Percentiles rank a stretch among this genome's conserved stretches.
These are phyloP conservation scores for Pseudogymnoascus sp. DNA, from an alignment of 2,329 filamentous ascomycete species.

Conservation along the genomic window DNA sequence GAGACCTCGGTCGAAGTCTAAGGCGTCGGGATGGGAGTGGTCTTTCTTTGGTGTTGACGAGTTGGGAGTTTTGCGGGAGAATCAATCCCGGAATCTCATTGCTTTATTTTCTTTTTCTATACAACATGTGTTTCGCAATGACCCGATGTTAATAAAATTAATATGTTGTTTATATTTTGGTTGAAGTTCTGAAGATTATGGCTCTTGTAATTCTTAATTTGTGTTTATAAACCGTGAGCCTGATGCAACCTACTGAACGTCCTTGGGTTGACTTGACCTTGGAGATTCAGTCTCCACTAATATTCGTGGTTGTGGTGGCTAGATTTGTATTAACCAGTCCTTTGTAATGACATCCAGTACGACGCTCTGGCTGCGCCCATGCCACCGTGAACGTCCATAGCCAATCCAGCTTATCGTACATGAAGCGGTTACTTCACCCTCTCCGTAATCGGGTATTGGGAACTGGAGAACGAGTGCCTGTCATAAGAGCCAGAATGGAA, in stretches of 20 bases:
- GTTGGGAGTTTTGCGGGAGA: slow-evolving; percentile 11
- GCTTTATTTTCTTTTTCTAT: slow-evolving; percentile 4
- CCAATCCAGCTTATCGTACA: neutral
- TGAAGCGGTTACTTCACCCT: neutral
- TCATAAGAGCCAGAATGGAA: neutral
- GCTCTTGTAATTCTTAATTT: neutral
- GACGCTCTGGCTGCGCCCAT: neutral
- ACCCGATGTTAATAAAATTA: slow-evolving; percentile 10
- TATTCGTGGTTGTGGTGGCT: neutral
- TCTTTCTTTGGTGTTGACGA: slow-evolving; percentile 10
- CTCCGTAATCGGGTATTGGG: neutral
- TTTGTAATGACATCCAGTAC: neutral
- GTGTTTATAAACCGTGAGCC: neutral
- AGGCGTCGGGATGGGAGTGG: slow-evolving; percentile 9
- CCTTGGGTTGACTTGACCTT: neutral
- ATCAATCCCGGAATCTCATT: neutral
- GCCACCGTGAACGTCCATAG: neutral
- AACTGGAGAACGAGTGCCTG: neutral
- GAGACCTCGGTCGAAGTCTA: slow-evolving; percentile 35
- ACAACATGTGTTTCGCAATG: slow-evolving; percentile 8
- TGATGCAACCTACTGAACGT: neutral
- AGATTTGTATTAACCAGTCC: neutral
- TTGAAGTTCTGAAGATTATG: neutral
- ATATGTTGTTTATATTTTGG: slow-evolving; percentile 6
- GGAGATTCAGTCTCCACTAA: neutral